A percentile compares a stretch with the other conserved stretches of the same genome.
phyloP scores from a whole-genome alignment of 2,329 filamentous ascomycete genomes.

The Neofusicoccum laricinum region DNA sequence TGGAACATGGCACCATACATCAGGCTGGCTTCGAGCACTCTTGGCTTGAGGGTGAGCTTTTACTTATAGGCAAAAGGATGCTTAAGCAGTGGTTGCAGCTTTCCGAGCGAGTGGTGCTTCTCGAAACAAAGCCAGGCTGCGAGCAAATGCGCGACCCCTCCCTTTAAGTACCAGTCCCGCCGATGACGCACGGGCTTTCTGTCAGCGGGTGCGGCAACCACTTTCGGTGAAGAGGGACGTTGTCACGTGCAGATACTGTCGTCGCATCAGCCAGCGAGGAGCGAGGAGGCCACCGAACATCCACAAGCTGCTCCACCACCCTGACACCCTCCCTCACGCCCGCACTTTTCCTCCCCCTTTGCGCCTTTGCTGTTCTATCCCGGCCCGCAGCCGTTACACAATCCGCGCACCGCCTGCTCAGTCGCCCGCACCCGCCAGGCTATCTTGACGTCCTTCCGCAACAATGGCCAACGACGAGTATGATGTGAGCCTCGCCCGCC shows the following conservation, averaged over 20 bases:
- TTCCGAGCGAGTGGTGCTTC: no score
- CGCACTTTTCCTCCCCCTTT: constrained; percentile 24
- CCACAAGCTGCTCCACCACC: constrained; percentile 17
- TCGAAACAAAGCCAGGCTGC: no score
- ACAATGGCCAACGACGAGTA: constrained; percentile 99
- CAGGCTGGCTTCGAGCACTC: no score
- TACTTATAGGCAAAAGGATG: no score
- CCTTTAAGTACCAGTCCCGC: no score
- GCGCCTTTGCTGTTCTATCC: not conserved
- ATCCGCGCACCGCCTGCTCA: not conserved
- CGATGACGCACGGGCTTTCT: no score
- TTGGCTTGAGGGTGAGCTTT: no score
- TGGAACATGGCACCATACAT: no score
- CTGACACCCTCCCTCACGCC: constrained; percentile 18
- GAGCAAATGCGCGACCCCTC: no score
- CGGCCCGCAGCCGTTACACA: not conserved
- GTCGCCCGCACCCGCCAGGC: not conserved
- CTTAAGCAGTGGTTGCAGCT: no score
- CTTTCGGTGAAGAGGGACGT: not conserved
- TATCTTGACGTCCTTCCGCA: constrained; percentile 20
- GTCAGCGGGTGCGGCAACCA: not conserved
- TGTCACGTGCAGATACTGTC: constrained; percentile 8
- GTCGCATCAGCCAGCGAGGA: constrained; percentile 18
- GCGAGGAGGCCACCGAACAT: constrained; percentile 16
- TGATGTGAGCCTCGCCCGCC: constrained; percentile 67